Evolutionary conservation across 1,139 yeast genomes (phyloP).

Genomic region (Blastobotrys aristatus): DNA sequence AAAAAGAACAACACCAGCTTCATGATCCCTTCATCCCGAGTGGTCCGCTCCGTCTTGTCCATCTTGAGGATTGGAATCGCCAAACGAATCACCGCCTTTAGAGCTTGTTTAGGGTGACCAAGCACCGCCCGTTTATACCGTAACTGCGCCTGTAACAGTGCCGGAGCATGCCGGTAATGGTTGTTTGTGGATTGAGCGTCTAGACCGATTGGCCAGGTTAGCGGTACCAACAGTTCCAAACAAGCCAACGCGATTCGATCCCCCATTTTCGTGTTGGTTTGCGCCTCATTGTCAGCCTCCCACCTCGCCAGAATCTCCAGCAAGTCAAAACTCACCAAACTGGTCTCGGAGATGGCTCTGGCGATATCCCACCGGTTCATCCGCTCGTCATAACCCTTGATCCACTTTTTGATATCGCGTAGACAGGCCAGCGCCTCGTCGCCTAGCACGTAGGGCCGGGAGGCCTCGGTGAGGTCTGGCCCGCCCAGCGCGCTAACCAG

Average conservation of each 20-base stretch:
- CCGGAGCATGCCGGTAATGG: slow-evolving; percentile 55
- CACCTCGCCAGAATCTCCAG: slow-evolving; percentile 71
- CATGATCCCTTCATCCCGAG: slow-evolving; percentile 68
- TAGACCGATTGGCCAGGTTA: slow-evolving; percentile 81
- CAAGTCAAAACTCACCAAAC: slow-evolving; percentile 67
- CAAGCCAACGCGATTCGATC: slow-evolving; percentile 66
- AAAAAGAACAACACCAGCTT: slow-evolving; percentile 68
- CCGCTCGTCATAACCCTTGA: slow-evolving; percentile 73
- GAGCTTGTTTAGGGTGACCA: slow-evolving; percentile 54
- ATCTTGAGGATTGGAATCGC: slow-evolving; percentile 59
- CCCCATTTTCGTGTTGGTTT: slow-evolving; percentile 35
- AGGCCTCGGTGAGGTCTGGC: slow-evolving; percentile 51
- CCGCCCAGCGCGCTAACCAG: slow-evolving; percentile 83
- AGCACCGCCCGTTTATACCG: slow-evolving; percentile 67
- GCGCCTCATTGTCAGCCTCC: slow-evolving; percentile 45
- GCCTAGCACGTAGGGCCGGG: slow-evolving; percentile 70
- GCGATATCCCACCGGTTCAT: slow-evolving; percentile 73
- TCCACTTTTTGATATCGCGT: slow-evolving; percentile 84
- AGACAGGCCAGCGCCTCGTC: slow-evolving; percentile 88
- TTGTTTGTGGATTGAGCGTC: slow-evolving; percentile 44
- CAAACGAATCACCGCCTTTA: slow-evolving; percentile 66
- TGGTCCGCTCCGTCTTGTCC: slow-evolving; percentile 50
- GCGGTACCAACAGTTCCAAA: slow-evolving; percentile 72
- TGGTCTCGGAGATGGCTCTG: slow-evolving; percentile 78
- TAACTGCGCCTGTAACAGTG: slow-evolving; percentile 60